Conservation (phyloP, 2,329 filamentous ascomycete species). For the Cercospora sojina region DNA sequence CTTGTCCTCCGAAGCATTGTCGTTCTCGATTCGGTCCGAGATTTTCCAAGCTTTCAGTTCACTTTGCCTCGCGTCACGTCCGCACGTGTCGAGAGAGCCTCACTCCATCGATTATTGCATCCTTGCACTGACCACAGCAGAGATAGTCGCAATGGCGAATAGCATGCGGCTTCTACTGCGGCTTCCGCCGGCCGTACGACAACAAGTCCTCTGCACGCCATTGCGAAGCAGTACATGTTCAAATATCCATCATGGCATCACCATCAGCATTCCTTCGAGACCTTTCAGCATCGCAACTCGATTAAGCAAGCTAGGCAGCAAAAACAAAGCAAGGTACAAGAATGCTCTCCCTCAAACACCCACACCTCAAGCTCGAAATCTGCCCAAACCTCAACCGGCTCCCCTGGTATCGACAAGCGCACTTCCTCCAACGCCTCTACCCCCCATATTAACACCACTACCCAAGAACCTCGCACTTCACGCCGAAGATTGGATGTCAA, state of each 20-base stretch:
- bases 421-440: background rate
- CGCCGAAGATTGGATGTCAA: conserved; percentile 14
- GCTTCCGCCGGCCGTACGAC: conserved; percentile 25
- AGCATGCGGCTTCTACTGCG: conserved; percentile 22
- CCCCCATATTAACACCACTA: background rate
- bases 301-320: conserved; percentile 12
- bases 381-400: conserved; percentile 15
- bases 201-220: conserved; percentile 21
- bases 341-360: conserved; percentile 18
- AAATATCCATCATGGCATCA: background rate
- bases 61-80: conserved; percentile 10
- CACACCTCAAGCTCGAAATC: conserved; percentile 14
- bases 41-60: conserved; percentile 6
- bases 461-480: background rate
- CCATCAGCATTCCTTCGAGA: background rate
- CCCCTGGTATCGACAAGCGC: background rate
- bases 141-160: conserved; percentile 17
- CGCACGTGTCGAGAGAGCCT: conserved; percentile 13
- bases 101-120: conserved; percentile 9
- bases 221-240: background rate
- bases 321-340: conserved; percentile 14
- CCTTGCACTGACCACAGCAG: background rate
- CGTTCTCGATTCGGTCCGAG: conserved; percentile 16
- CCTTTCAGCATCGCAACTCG: conserved; percentile 6
- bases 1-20: conserved; percentile 7